Evolutionary conservation across 148 eudicot genomes (phyloP), one percentile per base, ranked within the genome.

Genomic region (Cornus suecica): DNA sequence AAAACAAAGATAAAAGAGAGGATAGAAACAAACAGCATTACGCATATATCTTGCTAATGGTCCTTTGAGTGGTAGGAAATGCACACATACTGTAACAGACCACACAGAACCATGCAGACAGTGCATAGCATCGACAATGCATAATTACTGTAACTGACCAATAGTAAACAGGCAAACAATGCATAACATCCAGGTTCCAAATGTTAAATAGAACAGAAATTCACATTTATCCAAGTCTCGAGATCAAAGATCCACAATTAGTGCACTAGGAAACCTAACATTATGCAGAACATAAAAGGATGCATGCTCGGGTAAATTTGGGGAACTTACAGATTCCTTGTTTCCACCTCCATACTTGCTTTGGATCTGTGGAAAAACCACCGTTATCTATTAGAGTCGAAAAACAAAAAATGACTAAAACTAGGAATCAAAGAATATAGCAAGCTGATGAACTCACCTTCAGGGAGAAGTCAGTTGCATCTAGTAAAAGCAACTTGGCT

Each of bases 401-500:
- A n/a, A n/a, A n/a, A n/a, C n/a, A n/a, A n/a, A n/a, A n/a, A n/a
- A n/a, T n/a, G n/a, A n/a, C n/a, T n/a, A n/a, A n/a, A 60, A 58
- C 65, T 13, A 58, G 31, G 56, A 23, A 45, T 30, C 65, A 14
- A 25, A 41, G 66, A 28, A 70, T 25, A 67, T 45, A 10, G 11
- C 3, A 41, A 71, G 10, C 10, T 16, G 22, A 10, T n/a, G 13
- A 14, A 76, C 84, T 85, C 70, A 92, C 99, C 97, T 90, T 90
- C 62, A 92, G 77, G 18, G 87, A 86, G 79, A 92, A 92, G 80
- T 94, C 97, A 63, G 86, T 87, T 27, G 89, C 83, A 80, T 94
- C 99, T 76, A 94, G 80, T 79, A 94, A 65, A 73, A 94, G 82
- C 78, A 94, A 78, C 88, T 90, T 92, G 74, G 99, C 91, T 41